phyloP scores from a whole-genome alignment of 2,329 filamentous ascomycete genomes.

The Xylaria multiplex region DNA sequence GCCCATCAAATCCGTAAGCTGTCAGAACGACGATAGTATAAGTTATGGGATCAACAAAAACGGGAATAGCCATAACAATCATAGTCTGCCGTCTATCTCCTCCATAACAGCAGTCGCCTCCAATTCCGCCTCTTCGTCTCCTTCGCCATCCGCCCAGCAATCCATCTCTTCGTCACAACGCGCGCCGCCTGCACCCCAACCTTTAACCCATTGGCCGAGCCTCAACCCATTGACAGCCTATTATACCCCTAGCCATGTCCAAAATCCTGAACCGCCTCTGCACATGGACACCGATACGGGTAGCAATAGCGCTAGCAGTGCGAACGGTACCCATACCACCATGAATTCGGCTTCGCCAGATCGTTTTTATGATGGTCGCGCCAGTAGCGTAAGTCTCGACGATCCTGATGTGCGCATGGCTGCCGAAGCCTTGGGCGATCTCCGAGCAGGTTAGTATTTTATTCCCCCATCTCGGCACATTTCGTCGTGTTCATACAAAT shows the following conservation, averaged over 20 bases:
- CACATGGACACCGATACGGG: conserved; percentile 61
- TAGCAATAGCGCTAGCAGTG: conserved; percentile 50
- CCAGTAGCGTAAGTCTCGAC: conserved; percentile 67
- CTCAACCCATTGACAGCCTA: conserved; percentile 62
- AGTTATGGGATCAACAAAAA: conserved; percentile 5
- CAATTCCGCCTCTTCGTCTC: conserved; percentile 40
- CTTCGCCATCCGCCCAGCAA: conserved; percentile 37
- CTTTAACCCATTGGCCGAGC: conserved; percentile 57
- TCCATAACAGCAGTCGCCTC: conserved; percentile 50
- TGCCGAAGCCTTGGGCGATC: conserved; percentile 78
- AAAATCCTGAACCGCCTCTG: conserved; percentile 57
- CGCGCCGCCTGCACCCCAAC: conserved; percentile 42
- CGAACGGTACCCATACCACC: conserved; percentile 52
- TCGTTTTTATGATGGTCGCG: conserved; percentile 55
- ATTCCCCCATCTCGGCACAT: conserved; percentile 17
- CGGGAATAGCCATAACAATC: conserved; percentile 35
- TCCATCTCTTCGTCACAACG: conserved; percentile 37
- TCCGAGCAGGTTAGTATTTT: conserved; percentile 72
- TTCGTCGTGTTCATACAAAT: conserved; percentile 10
- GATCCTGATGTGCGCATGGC: conserved; percentile 75
- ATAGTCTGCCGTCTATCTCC: conserved; percentile 56
- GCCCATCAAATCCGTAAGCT: conserved; percentile 53
- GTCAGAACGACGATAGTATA: conserved; percentile 42
- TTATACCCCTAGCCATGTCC: conserved; percentile 57
- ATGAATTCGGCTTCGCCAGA: conserved; percentile 59